Evolutionary conservation across 2,329 filamentous ascomycete species (phyloP).

Genomic region (Coniochaeta sp.): DNA sequence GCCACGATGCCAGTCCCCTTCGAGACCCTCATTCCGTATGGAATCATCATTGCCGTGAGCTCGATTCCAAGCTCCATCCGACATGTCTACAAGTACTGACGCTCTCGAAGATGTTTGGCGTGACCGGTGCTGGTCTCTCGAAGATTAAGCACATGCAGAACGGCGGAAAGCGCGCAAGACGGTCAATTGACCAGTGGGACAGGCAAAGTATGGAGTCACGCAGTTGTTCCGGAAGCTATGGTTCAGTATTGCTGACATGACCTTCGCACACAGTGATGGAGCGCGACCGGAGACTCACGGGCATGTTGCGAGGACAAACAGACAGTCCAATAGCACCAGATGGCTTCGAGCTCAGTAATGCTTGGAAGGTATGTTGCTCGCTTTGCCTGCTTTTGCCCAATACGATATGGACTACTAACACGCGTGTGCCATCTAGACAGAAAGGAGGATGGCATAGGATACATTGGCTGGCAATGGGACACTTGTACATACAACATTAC

Average conservation of each 20-base stretch:
- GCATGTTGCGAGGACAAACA: slow-evolving; percentile 48
- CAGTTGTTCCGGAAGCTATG: too few species aligned
- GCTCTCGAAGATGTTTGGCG: slow-evolving; percentile 50
- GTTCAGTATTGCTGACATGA: slow-evolving; percentile 3
- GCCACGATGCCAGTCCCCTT: slow-evolving; percentile 54
- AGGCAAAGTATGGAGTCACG: too few species aligned
- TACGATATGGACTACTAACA: background rate
- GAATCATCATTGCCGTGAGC: slow-evolving; percentile 54
- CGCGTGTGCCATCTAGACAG: slow-evolving; percentile 1
- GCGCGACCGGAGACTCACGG: slow-evolving; percentile 54
- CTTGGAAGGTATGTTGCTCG: slow-evolving; percentile 47
- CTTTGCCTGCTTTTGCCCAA: background rate
- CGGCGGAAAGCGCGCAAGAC: slow-evolving; percentile 52
- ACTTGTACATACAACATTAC: slow-evolving; percentile 6
- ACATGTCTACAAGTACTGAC: background rate
- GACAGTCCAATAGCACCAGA: slow-evolving; percentile 46
- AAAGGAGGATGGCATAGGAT: background rate
- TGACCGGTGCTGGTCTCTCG: slow-evolving; percentile 49
- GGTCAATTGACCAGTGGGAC: slow-evolving; percentile 57
- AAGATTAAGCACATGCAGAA: slow-evolving; percentile 50
- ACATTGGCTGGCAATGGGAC: background rate
- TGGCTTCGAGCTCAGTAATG: slow-evolving; percentile 56
- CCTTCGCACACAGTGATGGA: slow-evolving; percentile 55
- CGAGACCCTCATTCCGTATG: slow-evolving; percentile 57
- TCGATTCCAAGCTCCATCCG: slow-evolving; percentile 4